Evolutionary conservation across 2,329 filamentous ascomycete genomes (phyloP).

Genomic region (Westerdykella ornata): DNA sequence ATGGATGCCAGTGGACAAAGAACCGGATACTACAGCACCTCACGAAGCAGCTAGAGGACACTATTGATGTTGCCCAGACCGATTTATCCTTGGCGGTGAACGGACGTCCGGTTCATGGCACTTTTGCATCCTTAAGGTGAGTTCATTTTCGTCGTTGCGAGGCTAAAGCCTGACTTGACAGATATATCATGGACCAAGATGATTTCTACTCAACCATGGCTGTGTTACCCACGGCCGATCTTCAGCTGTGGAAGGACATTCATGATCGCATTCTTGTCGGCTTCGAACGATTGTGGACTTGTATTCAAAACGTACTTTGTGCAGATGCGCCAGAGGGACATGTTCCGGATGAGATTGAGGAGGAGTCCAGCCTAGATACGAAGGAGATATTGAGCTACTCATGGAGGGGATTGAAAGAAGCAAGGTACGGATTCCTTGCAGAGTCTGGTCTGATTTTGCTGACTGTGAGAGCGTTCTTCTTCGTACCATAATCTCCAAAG

Average conservation of each 20-base stretch:
- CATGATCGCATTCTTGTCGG: constrained; percentile 53
- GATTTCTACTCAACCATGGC: constrained; percentile 23
- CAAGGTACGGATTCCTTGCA: constrained; percentile 55
- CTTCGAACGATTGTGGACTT: constrained; percentile 67
- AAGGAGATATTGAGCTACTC: constrained; percentile 92
- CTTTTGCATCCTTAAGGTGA: constrained; percentile 35
- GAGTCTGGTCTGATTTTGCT: background rate
- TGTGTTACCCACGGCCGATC: constrained; percentile 4
- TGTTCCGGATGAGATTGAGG: constrained; percentile 67
- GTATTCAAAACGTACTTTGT: constrained; percentile 72
- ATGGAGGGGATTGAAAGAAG: constrained; percentile 91
- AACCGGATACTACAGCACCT: constrained; percentile 52
- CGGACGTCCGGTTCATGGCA: constrained; percentile 43
- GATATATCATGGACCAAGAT: constrained; percentile 46
- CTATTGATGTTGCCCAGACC: constrained; percentile 55
- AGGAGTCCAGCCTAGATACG: constrained; percentile 64
- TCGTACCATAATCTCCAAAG: constrained; percentile 39
- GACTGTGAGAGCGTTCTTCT: constrained; percentile 58
- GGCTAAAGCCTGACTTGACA: constrained; percentile 12
- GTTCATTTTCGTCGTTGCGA: background rate
- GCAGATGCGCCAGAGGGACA: constrained; percentile 93
- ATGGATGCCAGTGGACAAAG: constrained; percentile 33
- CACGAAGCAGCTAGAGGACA: constrained; percentile 56
- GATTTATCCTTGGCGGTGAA: constrained; percentile 58
- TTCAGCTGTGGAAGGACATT: constrained; percentile 32